These are phyloP conservation scores for Trametes cinnabarina DNA, from an alignment of 768 basidiomycete genomes.

Conservation along the genomic window DNA sequence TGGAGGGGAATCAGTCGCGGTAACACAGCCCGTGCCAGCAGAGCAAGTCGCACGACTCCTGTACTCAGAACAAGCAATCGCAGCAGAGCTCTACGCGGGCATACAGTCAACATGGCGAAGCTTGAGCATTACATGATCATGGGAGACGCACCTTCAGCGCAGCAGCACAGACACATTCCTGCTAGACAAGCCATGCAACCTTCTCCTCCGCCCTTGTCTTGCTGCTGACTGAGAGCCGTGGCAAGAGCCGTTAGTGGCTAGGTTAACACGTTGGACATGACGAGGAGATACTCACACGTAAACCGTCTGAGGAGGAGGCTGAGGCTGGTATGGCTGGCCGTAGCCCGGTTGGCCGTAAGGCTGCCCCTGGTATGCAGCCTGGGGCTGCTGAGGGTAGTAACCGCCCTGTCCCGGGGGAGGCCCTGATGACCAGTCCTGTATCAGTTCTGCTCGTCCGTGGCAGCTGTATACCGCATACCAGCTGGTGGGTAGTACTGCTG, in stretches of 20 bases:
- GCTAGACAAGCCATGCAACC: constrained; percentile 68
- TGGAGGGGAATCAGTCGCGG: constrained; percentile 4
- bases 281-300: constrained; percentile 72
- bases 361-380: constrained; percentile 59
- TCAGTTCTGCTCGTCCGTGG: not conserved
- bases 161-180: constrained; percentile 63
- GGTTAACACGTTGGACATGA: no score
- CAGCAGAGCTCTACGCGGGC: constrained; percentile 56
- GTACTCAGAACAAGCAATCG: constrained; percentile 62
- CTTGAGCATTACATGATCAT: not conserved
- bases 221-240: constrained; percentile 44
- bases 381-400: constrained; percentile 75
- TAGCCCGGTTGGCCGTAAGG: constrained; percentile 35
- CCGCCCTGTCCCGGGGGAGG: constrained; percentile 61
- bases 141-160: constrained; percentile 59
- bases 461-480: constrained; percentile 34
- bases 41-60: constrained; percentile 8
- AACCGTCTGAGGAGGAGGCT: constrained; percentile 75
- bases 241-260: not conserved
- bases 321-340: constrained; percentile 45
- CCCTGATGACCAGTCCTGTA: constrained; percentile 35
- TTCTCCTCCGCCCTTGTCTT: constrained; percentile 44
- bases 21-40: constrained; percentile 6
- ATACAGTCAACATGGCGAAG: not conserved
- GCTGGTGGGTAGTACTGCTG: constrained; percentile 55